Conservation (phyloP, 2,329 filamentous ascomycete species). For the Colletotrichum sp. region DNA sequence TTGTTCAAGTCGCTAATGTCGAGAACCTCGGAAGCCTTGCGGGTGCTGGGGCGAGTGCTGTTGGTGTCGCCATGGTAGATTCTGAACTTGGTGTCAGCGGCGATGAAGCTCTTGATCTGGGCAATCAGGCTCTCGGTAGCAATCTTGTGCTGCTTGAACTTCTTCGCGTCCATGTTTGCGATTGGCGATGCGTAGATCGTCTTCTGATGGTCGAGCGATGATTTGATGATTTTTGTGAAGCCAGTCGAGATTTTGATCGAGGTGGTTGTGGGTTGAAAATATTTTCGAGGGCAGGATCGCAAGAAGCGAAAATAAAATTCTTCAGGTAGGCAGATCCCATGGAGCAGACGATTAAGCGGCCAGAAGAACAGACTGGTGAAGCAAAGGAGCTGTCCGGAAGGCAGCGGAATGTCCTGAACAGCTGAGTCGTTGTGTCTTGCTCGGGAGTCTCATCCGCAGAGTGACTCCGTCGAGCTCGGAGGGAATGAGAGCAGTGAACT, state of each 20-base stretch:
- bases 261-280: background rate
- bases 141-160: slow-evolving; percentile 2
- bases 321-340: background rate
- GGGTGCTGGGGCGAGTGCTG: slow-evolving; percentile 67
- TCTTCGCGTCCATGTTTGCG: background rate
- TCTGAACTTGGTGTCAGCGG: slow-evolving; percentile 60
- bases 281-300: background rate
- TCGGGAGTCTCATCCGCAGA: background rate
- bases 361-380: background rate
- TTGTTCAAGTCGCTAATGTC: slow-evolving; percentile 69
- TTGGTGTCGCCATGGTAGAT: slow-evolving; percentile 80
- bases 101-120: slow-evolving; percentile 47
- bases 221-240: background rate
- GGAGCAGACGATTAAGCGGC: background rate
- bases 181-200: background rate
- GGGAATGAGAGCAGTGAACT: background rate
- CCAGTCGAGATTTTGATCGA: background rate
- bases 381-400: background rate
- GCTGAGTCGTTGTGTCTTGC: background rate
- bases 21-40: slow-evolving; percentile 56
- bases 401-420: background rate
- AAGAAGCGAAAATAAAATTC: background rate
- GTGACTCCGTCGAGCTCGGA: background rate
- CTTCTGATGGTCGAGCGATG: background rate
- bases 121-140: slow-evolving; percentile 45